These are phyloP conservation scores for Aspergillus saccharolyticus DNA, from an alignment of 495 filamentous ascomycete species.

Conservation along the genomic window DNA sequence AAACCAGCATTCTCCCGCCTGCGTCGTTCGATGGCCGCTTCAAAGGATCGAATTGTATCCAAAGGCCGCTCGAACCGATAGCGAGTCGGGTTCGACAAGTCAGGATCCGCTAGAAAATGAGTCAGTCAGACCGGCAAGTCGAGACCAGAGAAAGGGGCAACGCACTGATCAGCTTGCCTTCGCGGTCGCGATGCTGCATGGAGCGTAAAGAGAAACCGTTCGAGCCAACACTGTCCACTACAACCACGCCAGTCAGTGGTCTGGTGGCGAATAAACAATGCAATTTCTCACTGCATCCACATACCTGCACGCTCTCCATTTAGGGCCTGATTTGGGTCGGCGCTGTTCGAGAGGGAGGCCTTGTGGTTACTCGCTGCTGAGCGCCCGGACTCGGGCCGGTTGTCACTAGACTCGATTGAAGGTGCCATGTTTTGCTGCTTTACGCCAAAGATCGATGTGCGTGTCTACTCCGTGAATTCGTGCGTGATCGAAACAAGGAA, in stretches of 20 bases:
- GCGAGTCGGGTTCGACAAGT: conserved; percentile 62
- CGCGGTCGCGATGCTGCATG: conserved; percentile 72
- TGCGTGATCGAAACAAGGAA: background rate
- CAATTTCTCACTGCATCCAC: conserved; percentile 28
- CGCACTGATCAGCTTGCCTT: conserved; percentile 79
- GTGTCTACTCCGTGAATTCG: background rate
- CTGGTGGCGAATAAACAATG: background rate
- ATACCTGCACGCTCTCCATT: conserved; percentile 79
- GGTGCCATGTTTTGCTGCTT: conserved; percentile 6
- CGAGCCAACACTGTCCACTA: conserved; percentile 6
- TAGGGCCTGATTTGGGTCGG: conserved; percentile 82
- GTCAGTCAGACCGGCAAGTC: conserved; percentile 29
- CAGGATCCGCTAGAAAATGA: conserved; percentile 30
- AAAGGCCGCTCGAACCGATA: conserved; percentile 82
- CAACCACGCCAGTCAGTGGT: conserved; percentile 8
- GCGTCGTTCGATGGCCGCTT: conserved; percentile 74
- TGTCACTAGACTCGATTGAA: conserved; percentile 16
- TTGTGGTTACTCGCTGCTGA: conserved; percentile 42
- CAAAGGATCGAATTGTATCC: conserved; percentile 88
- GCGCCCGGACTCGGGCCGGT: conserved; percentile 25
- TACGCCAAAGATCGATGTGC: no score
- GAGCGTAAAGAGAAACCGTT: conserved; percentile 57
- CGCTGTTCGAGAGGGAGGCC: conserved; percentile 62
- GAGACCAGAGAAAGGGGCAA: background rate
- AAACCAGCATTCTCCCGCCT: conserved; percentile 21